phyloP scores from a whole-genome alignment of 441 rosid genomes.

The Gossypium davidsonii region DNA sequence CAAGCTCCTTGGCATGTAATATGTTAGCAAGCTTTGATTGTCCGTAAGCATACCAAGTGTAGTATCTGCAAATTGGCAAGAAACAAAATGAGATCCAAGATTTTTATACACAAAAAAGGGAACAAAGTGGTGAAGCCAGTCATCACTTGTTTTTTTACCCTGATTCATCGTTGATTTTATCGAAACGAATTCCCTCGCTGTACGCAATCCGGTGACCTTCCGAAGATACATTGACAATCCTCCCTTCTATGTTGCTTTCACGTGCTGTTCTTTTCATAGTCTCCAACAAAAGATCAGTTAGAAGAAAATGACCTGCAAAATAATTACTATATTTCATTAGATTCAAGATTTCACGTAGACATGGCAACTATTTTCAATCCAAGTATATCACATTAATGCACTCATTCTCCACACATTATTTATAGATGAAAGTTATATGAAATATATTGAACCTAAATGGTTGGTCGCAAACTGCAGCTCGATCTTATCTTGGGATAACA shows the following conservation, averaged over 20 bases:
- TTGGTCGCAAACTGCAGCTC: constrained; percentile 70
- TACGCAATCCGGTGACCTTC: constrained; percentile 40
- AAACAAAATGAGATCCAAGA: background rate
- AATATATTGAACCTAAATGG: constrained; percentile 27
- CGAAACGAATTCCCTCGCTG: constrained; percentile 47
- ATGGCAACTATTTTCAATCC: background rate
- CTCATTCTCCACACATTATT: background rate
- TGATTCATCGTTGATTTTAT: constrained; percentile 43
- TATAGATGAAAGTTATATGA: background rate
- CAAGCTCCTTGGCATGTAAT: constrained; percentile 52
- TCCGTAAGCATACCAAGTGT: constrained; percentile 38
- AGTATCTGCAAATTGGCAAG: constrained; percentile 29
- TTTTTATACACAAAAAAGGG: background rate
- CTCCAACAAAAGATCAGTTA: constrained; percentile 49
- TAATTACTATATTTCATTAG: background rate
- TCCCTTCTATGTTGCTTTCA: constrained; percentile 47
- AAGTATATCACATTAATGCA: background rate
- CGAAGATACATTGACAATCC: constrained; percentile 52
- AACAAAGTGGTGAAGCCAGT: background rate
- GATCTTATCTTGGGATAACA: constrained; percentile 45
- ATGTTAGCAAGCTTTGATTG: constrained; percentile 64
- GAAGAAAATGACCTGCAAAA: constrained; percentile 51
- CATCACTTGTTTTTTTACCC: constrained; percentile 27
- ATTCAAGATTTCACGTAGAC: background rate
- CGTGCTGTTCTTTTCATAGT: constrained; percentile 47